Conservation (phyloP, 352 stramenopile genomes). For the Thalassiosira livingstoniorum region DNA sequence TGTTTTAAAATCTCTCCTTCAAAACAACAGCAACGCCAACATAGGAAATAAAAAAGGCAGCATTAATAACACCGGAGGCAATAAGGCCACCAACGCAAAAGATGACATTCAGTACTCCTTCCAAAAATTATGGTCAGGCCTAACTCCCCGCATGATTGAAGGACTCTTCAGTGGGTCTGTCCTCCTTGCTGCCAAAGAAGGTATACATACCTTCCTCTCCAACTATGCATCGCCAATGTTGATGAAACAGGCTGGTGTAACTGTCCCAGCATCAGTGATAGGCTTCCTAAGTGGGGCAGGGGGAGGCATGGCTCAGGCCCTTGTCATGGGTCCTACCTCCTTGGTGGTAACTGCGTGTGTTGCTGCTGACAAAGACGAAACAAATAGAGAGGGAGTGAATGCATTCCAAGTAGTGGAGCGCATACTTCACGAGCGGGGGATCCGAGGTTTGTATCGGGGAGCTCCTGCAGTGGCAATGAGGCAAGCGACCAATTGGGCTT, state of each 20-base stretch:
- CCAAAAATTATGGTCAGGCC: constrained; percentile 41
- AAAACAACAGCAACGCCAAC: no score
- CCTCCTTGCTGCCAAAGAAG: constrained; percentile 45
- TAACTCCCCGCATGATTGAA: constrained; percentile 44
- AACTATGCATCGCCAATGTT: constrained; percentile 37
- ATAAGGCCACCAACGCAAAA: no score
- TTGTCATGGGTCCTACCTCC: constrained; percentile 49
- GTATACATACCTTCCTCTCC: constrained; percentile 28
- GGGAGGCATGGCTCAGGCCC: constrained; percentile 35
- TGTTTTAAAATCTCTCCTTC: no score
- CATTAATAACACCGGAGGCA: no score
- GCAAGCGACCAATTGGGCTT: constrained; percentile 52
- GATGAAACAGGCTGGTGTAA: constrained; percentile 6
- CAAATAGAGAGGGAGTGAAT: background rate
- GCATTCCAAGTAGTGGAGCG: constrained; percentile 18
- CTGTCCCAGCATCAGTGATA: constrained; percentile 21
- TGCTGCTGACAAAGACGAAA: constrained; percentile 16
- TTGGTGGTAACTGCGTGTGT: constrained; percentile 41
- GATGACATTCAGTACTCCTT: no score
- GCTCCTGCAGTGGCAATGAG: constrained; percentile 32
- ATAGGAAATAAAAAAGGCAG: no score
- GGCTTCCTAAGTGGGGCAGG: constrained; percentile 45
- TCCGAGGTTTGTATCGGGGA: constrained; percentile 43
- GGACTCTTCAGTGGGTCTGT: constrained; percentile 46
- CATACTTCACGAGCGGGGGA: constrained; percentile 21